These are phyloP conservation scores for Aethionema arabicum DNA, from an alignment of 345 rosid genomes.

Conservation along the genomic window DNA sequence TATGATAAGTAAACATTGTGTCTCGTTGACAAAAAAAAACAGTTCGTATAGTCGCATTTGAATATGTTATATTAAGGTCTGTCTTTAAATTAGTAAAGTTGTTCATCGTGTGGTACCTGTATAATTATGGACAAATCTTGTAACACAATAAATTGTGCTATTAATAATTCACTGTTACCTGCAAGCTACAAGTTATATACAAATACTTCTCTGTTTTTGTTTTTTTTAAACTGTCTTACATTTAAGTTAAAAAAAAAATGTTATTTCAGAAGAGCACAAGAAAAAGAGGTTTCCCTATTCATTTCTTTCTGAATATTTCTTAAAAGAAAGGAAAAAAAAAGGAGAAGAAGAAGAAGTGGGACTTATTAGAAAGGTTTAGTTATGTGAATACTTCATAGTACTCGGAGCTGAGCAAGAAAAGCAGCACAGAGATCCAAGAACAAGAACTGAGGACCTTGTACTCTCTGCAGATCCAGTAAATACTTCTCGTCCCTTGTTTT, in stretches of 20 bases:
- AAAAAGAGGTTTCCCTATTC: background rate
- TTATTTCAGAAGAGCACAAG: slow-evolving; percentile 10
- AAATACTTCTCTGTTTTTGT: slow-evolving; percentile 1
- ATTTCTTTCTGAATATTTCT: slow-evolving; percentile 22
- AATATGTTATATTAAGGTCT: no score
- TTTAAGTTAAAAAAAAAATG: background rate
- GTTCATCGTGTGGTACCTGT: no score
- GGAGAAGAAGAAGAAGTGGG: background rate
- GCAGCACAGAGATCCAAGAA: slow-evolving; percentile 88
- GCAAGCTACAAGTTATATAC: slow-evolving; percentile 21
- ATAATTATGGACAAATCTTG: no score
- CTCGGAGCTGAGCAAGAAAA: slow-evolving; percentile 73
- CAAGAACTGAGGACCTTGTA: slow-evolving; percentile 70
- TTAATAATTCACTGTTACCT: no score
- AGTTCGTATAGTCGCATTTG: no score
- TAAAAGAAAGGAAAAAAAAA: slow-evolving; percentile 1
- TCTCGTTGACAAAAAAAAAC: no score
- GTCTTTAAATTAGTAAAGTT: no score
- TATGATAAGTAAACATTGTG: no score
- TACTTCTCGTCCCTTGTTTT: slow-evolving; percentile 80
- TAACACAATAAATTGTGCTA: no score
- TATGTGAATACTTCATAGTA: slow-evolving; percentile 42
- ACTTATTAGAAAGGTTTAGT: slow-evolving; percentile 22
- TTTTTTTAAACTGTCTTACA: slow-evolving; percentile 20
- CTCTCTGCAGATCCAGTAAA: slow-evolving; percentile 74